Evolutionary conservation across 208 protist genomes (phyloP).

Genomic region (Trypanosoma caninum): DNA sequence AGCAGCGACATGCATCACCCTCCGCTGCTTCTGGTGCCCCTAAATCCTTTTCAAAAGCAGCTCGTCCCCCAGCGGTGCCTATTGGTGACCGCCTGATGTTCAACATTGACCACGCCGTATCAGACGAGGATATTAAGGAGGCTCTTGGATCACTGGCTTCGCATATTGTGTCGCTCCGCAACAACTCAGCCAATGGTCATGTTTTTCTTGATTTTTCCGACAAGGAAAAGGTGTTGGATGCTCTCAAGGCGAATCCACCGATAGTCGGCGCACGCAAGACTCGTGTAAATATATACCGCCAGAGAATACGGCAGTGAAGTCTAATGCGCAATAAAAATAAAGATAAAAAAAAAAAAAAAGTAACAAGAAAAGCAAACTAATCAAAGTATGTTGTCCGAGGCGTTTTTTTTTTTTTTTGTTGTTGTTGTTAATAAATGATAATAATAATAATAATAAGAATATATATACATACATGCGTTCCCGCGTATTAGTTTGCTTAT

Average conservation of each 20-base stretch:
- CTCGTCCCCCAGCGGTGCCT: slow-evolving; percentile 22
- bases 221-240: slow-evolving; percentile 55
- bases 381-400: too few species aligned
- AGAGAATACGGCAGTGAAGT: slow-evolving; percentile 49
- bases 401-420: too few species aligned
- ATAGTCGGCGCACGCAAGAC: slow-evolving; percentile 46
- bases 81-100: slow-evolving; percentile 85
- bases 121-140: slow-evolving; percentile 75
- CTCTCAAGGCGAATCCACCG: slow-evolving; percentile 39
- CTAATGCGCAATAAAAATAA: neutral
- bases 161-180: slow-evolving; percentile 78
- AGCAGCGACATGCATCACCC: slow-evolving; percentile 14
- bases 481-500: too few species aligned
- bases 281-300: slow-evolving; percentile 71
- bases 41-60: slow-evolving; percentile 32
- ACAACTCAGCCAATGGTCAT: slow-evolving; percentile 66
- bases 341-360: neutral
- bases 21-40: slow-evolving; percentile 1
- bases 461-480: too few species aligned
- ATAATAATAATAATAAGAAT: too few species aligned
- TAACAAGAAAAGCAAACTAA: neutral
- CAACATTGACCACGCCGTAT: slow-evolving; percentile 60
- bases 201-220: slow-evolving; percentile 87
- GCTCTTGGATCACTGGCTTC: slow-evolving; percentile 52
- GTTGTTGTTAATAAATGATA: too few species aligned